Evolutionary conservation across 2,329 filamentous ascomycete genomes (phyloP), one percentile per base, ranked within the genome.

Genomic region (Alternaria panax): DNA sequence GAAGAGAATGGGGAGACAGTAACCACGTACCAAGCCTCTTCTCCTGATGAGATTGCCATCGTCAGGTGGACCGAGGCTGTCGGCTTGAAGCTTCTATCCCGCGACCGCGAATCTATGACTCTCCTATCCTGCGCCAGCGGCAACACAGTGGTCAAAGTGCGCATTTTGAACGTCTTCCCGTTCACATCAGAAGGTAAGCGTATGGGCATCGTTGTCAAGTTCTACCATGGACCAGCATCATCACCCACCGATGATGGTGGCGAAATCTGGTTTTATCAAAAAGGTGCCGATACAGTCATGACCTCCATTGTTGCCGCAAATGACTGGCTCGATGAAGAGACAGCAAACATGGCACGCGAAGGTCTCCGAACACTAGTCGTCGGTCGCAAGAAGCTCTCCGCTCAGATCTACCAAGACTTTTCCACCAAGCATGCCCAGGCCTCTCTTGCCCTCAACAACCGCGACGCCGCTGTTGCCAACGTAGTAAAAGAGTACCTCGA

Each of bases 271-370:
- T 99, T 99, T 80, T 98, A 94, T 74, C 93, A 99, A 73, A 99
- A 99, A 79, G 95, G 95, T 62, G 96, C 95, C 3, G 96, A 99
- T 76, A 98, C 95, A 0, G 94, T 99, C 64, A 99, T 99, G 96
- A 87, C 90, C n/a, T 86, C 90, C 3, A 98, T 99, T 66, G 95
- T 99, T 34, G 92, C 91, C 7, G 88, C 93, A 18, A 99, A 98
- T 73, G 95, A 99, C 80, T 99, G 95, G 96, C 87, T 99, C 0
- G 95, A 99, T 68, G 95, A 99, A 78, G 95, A 99, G 78, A 98
- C 95, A 0, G 92, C 92, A n/a, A 99, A 99, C 76, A 99, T 99
- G 96, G 96, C 96, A 6, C 89, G 95, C 47, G 96, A 99, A 82
- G 95, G 95, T 38, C 83, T 99, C 50, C 90, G 95, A 58, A 99